phyloP scores from a whole-genome alignment of 106 monocot species.

The Apostasia shenzhenica region DNA sequence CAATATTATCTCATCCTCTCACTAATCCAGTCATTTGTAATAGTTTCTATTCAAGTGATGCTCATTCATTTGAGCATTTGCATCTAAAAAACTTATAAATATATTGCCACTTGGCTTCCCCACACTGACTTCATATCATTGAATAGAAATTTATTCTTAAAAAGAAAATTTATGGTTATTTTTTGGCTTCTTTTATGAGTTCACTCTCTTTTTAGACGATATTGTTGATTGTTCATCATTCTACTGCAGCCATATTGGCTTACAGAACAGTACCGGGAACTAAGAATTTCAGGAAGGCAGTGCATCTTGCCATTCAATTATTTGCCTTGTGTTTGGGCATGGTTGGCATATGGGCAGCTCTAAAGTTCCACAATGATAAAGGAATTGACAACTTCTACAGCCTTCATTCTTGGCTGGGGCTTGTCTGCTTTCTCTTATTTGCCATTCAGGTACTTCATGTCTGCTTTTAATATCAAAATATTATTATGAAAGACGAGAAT shows the following conservation, averaged over 20 bases:
- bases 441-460: conserved; percentile 49
- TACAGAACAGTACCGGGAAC: conserved; percentile 85
- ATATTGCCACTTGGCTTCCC: too few species aligned
- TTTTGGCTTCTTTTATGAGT: background rate
- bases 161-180: too few species aligned
- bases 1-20: too few species aligned
- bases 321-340: conserved; percentile 59
- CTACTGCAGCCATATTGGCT: conserved; percentile 72
- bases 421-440: conserved; percentile 63
- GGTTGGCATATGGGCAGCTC: conserved; percentile 82
- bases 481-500: too few species aligned
- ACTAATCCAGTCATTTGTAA: too few species aligned
- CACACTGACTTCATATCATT: too few species aligned
- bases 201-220: background rate
- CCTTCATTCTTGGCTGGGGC: conserved; percentile 93
- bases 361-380: conserved; percentile 96
- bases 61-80: too few species aligned
- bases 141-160: too few species aligned
- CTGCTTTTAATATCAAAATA: background rate
- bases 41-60: too few species aligned
- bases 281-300: conserved; percentile 74
- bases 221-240: background rate
- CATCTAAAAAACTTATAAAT: too few species aligned
- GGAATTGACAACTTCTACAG: conserved; percentile 95
- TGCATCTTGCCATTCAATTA: conserved; percentile 72